Percentiles rank a stretch among this genome's conserved stretches.
Evolutionary conservation across 202 grass and related monocot genomes (phyloP).

Genomic region (Digitaria exilis): DNA sequence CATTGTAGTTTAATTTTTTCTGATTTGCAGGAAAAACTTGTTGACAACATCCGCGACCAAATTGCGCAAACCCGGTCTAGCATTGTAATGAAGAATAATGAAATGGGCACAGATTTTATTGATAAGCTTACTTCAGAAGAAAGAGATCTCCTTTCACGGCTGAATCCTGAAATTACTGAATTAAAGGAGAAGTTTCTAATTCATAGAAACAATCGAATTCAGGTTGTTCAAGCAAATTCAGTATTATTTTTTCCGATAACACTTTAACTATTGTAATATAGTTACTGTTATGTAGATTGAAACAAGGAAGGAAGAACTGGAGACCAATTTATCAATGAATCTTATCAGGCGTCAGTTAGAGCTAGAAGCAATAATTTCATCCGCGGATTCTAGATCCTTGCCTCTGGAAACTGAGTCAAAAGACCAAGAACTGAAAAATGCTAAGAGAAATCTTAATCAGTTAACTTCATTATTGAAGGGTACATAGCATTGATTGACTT

Average conservation of each 20-base stretch:
- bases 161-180: conserved; percentile 90
- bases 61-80: conserved; percentile 86
- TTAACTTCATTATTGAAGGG: conserved; percentile 69
- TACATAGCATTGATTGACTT: conserved; percentile 26
- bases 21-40: conserved; percentile 77
- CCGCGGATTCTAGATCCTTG: conserved; percentile 68
- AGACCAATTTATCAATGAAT: conserved; percentile 86
- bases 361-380: conserved; percentile 73
- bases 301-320: conserved; percentile 88
- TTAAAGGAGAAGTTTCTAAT: conserved; percentile 71
- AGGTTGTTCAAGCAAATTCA: conserved; percentile 52
- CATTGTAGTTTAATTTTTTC: conserved; percentile 4
- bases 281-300: conserved; percentile 64
- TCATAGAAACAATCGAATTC: conserved; percentile 73
- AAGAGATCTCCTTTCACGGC: conserved; percentile 72
- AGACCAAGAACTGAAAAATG: conserved; percentile 62
- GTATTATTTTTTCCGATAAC: conserved; percentile 12
- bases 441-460: conserved; percentile 67
- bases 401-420: conserved; percentile 65
- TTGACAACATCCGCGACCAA: conserved; percentile 76
- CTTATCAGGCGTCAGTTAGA: conserved; percentile 76
- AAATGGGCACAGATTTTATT: conserved; percentile 93
- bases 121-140: conserved; percentile 89
- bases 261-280: conserved; percentile 22
- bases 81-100: conserved; percentile 87